Percentiles rank a stretch among this genome's conserved stretches.
phyloP scores from a whole-genome alignment of 257 asterid genomes.

The Solanum chilense region DNA sequence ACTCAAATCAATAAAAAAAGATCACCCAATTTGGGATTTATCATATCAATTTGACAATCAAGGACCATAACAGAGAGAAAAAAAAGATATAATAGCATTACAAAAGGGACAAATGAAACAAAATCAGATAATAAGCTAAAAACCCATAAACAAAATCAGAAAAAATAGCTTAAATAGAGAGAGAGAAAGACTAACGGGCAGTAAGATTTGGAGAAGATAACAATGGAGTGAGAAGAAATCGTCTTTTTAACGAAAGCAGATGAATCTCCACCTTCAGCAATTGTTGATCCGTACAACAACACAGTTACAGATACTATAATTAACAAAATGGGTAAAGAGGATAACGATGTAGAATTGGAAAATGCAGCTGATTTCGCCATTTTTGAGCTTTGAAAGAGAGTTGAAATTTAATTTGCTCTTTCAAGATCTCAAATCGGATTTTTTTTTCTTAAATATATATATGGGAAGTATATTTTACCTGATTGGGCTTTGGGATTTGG shows the following conservation, averaged over 20 bases:
- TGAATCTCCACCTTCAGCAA: background rate
- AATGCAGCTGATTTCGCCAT: slow-evolving; percentile 4
- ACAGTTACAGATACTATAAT: background rate
- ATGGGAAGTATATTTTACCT: background rate
- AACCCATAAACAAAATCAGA: background rate
- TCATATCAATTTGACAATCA: background rate
- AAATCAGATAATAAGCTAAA: background rate
- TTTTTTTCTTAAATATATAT: background rate
- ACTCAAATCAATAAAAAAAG: background rate
- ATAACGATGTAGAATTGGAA: background rate
- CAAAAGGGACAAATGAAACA: background rate
- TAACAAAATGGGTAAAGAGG: background rate
- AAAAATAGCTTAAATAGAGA: background rate
- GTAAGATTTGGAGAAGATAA: slow-evolving; percentile 87
- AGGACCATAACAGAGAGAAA: background rate
- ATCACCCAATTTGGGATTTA: background rate
- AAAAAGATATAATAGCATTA: background rate
- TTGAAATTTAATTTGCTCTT: background rate
- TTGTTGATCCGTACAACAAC: background rate
- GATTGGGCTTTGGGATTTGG: background rate
- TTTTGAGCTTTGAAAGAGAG: background rate
- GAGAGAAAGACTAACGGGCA: slow-evolving; percentile 47
- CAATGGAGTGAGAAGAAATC: slow-evolving; percentile 53
- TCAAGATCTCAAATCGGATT: background rate
- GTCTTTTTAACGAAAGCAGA: slow-evolving; percentile 49